phyloP scores from a whole-genome alignment of 148 eudicot species.

The Selenicereus undatus region DNA sequence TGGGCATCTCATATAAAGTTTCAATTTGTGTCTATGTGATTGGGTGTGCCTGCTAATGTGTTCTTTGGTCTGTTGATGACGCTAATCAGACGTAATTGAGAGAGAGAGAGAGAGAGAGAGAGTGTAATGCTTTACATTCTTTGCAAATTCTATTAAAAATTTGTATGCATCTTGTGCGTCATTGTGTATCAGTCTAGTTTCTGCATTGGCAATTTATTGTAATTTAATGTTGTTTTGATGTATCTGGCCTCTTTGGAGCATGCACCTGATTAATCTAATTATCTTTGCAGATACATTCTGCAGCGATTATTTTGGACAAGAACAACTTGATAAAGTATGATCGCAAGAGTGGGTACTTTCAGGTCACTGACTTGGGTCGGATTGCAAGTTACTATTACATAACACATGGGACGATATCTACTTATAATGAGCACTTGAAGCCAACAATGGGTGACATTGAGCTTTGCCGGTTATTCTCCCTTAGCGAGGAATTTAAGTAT shows the following conservation, averaged over 20 bases:
- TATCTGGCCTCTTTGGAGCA: neutral
- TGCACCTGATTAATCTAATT: neutral
- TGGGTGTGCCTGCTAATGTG: neutral
- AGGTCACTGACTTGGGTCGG: constrained; percentile 83
- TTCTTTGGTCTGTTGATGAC: neutral
- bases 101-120: too few species aligned
- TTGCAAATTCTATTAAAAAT: neutral
- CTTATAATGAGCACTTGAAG: constrained; percentile 86
- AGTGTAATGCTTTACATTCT: neutral
- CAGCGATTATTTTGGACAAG: constrained; percentile 69
- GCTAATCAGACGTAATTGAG: neutral
- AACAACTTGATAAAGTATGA: constrained; percentile 77
- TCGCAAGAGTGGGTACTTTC: constrained; percentile 87
- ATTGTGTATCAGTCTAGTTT: neutral
- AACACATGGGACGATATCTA: constrained; percentile 78
- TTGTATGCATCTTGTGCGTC: neutral
- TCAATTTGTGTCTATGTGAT: neutral
- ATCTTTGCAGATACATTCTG: constrained; percentile 70
- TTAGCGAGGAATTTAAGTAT: constrained; percentile 88
- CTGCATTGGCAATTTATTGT: neutral
- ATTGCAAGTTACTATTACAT: constrained; percentile 88
- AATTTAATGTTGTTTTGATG: neutral
- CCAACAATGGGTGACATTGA: constrained; percentile 95
- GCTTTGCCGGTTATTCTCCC: constrained; percentile 85
- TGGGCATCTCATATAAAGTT: neutral